Evolutionary conservation across 164 flowering plant species (phyloP).

Genomic region (Vitis rupestris): DNA sequence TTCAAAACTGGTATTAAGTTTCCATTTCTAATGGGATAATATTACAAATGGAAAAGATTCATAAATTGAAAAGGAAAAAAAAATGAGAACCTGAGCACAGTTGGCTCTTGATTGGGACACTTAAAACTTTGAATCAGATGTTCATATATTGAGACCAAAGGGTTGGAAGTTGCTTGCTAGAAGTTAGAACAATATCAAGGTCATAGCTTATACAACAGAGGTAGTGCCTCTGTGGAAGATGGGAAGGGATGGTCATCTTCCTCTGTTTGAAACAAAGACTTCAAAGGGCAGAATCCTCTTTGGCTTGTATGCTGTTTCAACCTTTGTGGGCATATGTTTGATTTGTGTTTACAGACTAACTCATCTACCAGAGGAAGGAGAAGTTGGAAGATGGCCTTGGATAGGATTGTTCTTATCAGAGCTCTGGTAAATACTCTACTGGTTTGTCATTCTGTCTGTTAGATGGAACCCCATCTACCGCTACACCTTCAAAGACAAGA

Average conservation of each 20-base stretch:
- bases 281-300: conserved; percentile 16
- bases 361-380: conserved; percentile 15
- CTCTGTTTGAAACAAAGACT: conserved; percentile 21
- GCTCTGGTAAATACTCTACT: conserved; percentile 41
- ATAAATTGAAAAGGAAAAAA: too few relatives aligned
- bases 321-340: conserved; percentile 21
- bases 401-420: conserved; percentile 33
- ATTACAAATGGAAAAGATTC: too few relatives aligned
- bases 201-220: too few relatives aligned
- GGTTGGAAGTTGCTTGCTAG: too few relatives aligned
- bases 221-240: not conserved
- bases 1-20: too few relatives aligned
- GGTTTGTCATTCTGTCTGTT: conserved; percentile 27
- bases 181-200: too few relatives aligned
- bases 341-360: conserved; percentile 29
- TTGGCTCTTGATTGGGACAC: too few relatives aligned
- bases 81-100: too few relatives aligned
- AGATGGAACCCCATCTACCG: conserved; percentile 36
- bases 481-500: conserved; percentile 34
- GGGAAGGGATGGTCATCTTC: conserved; percentile 6
- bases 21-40: too few relatives aligned
- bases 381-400: conserved; percentile 30
- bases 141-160: too few relatives aligned
- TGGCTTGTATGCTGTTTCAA: conserved; percentile 17
- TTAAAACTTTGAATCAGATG: too few relatives aligned